phyloP scores from a whole-genome alignment of 179 eudicot species.

The Camellia oleifera region DNA sequence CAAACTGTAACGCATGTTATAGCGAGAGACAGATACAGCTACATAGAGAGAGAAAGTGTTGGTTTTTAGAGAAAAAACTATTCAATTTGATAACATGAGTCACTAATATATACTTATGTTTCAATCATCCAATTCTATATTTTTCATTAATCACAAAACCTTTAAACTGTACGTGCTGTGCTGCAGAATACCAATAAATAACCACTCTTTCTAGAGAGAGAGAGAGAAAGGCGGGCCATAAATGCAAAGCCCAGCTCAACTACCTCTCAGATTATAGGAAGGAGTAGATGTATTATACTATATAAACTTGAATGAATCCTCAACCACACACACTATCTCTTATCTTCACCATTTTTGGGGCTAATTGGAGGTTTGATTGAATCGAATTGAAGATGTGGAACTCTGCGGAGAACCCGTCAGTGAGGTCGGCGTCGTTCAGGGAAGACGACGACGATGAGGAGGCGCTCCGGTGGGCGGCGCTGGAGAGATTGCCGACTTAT shows the following conservation, averaged over 20 bases:
- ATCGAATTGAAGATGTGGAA: constrained; percentile 57
- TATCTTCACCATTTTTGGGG: neutral
- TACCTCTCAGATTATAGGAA: constrained; percentile 13
- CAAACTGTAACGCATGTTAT: neutral
- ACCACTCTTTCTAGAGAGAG: neutral
- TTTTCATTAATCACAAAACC: no score
- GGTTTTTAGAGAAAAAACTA: neutral
- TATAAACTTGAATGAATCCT: neutral
- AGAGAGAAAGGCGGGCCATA: constrained; percentile 22
- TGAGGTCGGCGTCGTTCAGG: constrained; percentile 66
- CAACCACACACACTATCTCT: constrained; percentile 4
- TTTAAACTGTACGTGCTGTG: no score
- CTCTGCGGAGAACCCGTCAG: constrained; percentile 64
- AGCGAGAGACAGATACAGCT: constrained; percentile 2
- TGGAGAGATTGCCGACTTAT: constrained; percentile 89
- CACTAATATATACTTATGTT: no score
- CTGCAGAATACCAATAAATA: no score
- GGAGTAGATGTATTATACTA: no score
- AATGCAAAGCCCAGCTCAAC: constrained; percentile 49
- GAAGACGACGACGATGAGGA: constrained; percentile 74
- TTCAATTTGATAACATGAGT: no score
- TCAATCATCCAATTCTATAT: no score
- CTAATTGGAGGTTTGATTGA: no score
- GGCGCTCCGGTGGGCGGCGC: constrained; percentile 88
- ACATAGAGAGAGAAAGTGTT: neutral